These are phyloP conservation scores for Ceratocystis cubensis DNA, from an alignment of 2,329 filamentous ascomycete genomes.

Conservation along the genomic window DNA sequence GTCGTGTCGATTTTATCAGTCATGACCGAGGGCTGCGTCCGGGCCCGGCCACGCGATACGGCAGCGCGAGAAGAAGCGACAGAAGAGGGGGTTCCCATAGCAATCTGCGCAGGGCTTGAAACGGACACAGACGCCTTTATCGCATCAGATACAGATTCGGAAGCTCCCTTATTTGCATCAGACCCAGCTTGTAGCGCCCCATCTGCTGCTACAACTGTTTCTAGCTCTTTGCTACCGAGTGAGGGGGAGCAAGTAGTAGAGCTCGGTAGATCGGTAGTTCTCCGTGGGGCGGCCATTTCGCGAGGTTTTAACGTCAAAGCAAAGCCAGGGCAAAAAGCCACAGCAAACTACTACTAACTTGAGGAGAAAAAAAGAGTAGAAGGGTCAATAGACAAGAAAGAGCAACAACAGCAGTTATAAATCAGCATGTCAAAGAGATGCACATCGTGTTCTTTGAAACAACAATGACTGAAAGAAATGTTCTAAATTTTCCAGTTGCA, in stretches of 20 bases:
- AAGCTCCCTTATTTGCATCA: background rate
- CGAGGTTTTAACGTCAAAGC: background rate
- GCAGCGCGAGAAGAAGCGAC: background rate
- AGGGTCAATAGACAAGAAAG: too few relatives aligned
- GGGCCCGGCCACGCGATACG: conserved; percentile 15
- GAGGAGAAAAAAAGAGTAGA: background rate
- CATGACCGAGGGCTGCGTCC: conserved; percentile 22
- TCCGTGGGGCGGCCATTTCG: background rate
- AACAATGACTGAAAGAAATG: too few relatives aligned
- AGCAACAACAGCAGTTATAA: too few relatives aligned
- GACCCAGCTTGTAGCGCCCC: too few relatives aligned
- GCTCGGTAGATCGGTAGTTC: background rate
- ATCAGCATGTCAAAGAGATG: too few relatives aligned
- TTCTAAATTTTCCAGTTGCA: background rate
- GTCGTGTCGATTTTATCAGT: conserved; percentile 48
- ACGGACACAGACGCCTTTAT: too few relatives aligned
- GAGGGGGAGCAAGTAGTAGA: background rate
- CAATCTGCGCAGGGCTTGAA: too few relatives aligned
- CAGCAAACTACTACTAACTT: background rate
- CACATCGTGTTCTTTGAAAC: too few relatives aligned
- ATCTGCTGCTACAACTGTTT: too few relatives aligned
- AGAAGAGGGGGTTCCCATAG: background rate
- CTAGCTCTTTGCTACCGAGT: too few relatives aligned
- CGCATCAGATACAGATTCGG: background rate
- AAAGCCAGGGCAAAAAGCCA: background rate